Base-by-base conservation (phyloP, 1,284 basidiomycete genomes). In the Fomes fomentarius region DNA sequence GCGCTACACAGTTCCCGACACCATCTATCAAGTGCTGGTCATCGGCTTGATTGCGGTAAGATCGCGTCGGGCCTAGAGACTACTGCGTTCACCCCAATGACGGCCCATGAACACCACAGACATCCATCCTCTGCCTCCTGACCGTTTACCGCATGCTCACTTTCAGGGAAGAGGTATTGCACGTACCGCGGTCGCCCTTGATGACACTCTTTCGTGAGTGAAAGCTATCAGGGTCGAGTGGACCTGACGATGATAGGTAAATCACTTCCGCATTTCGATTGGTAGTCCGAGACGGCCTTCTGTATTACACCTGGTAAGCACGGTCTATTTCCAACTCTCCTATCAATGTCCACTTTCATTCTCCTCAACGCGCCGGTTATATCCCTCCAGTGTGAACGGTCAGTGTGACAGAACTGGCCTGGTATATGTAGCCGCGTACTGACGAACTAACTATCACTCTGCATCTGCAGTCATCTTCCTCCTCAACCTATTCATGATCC, bases 401-500 rank as follows among this genome's bases (percentile, higher is more conserved):
- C 10, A n/a, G 42, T 19, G 5, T 24, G n/a, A 2, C 10, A 14
- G 19, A 24, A 24, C 21, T 7, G 30, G 30, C 12, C 31, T n/a
- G 31, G 12, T 3, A 15, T 28, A 14, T 47, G 4, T 4, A 33
- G 8, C 24, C 17, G 12, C 22, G 11, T 3, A n/a, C 31, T 33
- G 2, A 33, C 31, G 4, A 4, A n/a, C 12, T 31, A 4, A 3
- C 31, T 17, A 24, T 24, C 9, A 21, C 21, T 37, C 4, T 14
- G 28, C 17, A 15, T 34, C 34, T 8, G 17, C 17, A 52, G 50
- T 52, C 8, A 38, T 47, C 26, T 52, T 52, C 44, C 12, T 52
- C 21, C 17, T 46, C 24, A 52, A 52, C 28, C 50, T 52, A 10
- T 47, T 52, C 39, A 33, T 52, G 38, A 31, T 47, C 17, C 50